Evolutionary conservation across 306 rosid species (phyloP).

Genomic region (Corylus americana): DNA sequence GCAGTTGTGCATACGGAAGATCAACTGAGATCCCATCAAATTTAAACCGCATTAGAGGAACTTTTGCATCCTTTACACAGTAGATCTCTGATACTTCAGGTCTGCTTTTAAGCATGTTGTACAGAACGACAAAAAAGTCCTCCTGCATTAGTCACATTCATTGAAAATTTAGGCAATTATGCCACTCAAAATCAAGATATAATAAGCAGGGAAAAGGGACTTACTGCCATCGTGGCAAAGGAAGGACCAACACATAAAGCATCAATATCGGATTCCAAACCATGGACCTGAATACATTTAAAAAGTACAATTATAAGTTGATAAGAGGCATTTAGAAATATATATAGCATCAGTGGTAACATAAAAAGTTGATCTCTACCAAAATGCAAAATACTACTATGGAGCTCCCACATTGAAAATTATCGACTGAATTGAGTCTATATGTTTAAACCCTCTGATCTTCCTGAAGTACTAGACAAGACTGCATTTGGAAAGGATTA

Average conservation of each 20-base stretch:
- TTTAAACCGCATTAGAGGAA: conserved; percentile 49
- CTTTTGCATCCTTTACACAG: conserved; percentile 50
- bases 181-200: conserved; percentile 3
- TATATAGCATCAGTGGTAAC: background rate
- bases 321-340: background rate
- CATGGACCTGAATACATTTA: conserved; percentile 41
- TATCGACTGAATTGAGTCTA: background rate
- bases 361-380: background rate
- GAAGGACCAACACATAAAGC: conserved; percentile 54
- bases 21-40: conserved; percentile 51
- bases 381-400: background rate
- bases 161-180: conserved; percentile 11
- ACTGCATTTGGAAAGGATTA: background rate
- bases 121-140: conserved; percentile 43
- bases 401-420: background rate
- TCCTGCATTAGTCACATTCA: conserved; percentile 34
- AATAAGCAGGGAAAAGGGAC: conserved; percentile 22
- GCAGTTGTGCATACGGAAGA: conserved; percentile 44
- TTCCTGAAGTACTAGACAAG: background rate
- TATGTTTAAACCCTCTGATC: background rate
- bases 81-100: conserved; percentile 45
- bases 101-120: conserved; percentile 39
- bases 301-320: background rate
- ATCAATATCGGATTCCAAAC: conserved; percentile 47
- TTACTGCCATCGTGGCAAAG: conserved; percentile 43